Evolutionary conservation across 2,329 filamentous ascomycete genomes (phyloP).

Genomic region (Chaetomium sp.): DNA sequence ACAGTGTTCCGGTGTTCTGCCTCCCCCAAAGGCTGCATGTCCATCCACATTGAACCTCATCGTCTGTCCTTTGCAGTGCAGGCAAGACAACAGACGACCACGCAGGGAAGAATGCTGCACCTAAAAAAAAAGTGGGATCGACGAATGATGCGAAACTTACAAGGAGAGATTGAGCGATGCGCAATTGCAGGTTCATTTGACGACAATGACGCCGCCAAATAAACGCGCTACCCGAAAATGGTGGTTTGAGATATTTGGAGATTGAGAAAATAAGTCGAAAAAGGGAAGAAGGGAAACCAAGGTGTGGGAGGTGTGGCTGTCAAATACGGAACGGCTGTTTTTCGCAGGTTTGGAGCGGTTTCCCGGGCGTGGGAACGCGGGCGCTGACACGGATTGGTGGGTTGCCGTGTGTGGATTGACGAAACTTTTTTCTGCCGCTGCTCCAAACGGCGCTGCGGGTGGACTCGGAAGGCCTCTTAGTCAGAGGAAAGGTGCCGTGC

Average conservation of each 20-base stretch:
- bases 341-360: not conserved
- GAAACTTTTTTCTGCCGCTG: conserved; percentile 12
- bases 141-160: conserved; percentile 41
- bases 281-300: conserved; percentile 9
- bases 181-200: conserved; percentile 98
- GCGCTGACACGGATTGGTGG: conserved; percentile 5
- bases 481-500: conserved; percentile 5
- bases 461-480: conserved; percentile 19
- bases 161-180: conserved; percentile 52
- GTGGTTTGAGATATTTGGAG: conserved; percentile 12
- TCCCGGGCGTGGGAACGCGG: not conserved
- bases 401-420: not conserved
- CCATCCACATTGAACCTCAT: no score
- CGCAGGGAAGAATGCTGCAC: not conserved
- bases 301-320: conserved; percentile 9
- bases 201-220: conserved; percentile 77
- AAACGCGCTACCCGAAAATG: conserved; percentile 61
- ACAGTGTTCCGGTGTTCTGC: not conserved
- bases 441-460: conserved; percentile 11
- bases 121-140: not conserved
- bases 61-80: no score
- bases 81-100: not conserved
- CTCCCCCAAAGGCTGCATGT: no score
- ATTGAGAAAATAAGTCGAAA: conserved; percentile 9
- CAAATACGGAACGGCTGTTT: conserved; percentile 8